Evolutionary conservation across 192 early-diverging fungal species (phyloP), one percentile per base, ranked within the genome.

Genomic region (Backusella tuberculispora): DNA sequence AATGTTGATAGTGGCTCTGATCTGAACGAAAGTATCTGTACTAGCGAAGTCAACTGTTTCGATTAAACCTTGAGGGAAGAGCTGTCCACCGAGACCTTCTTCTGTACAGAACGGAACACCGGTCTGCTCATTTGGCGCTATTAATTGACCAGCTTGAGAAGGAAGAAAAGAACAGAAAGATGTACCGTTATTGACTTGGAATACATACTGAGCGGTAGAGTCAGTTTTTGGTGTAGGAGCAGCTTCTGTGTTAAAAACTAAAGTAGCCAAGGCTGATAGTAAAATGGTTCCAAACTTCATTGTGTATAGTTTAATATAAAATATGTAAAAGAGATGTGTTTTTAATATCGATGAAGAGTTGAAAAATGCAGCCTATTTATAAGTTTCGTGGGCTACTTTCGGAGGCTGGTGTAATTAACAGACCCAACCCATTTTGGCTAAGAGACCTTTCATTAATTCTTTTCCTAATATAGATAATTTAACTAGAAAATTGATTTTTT

Each of bases 51-150:
- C 69, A 14, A 79, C 78, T 0, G 79, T 78, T 19, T 77, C 47
- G 38, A 88, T 85, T 42, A 88, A 86, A 3, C 87, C 87, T 6
- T 42, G 24, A 10, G 87, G 87, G 38, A 88, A 80, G 4, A 73
- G 40, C 21, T 73, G 73, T 13, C 85, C 80, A 24, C 76, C 78
- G 5, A 71, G 41, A 4, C 74, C 4, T 21, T 63, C 47, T 9
- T 72, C 69, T 13, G 84, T 85, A 66, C 87, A 88, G 50, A 85
- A 88, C 19, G 85, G 80, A 0, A 86, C 67, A 24, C 78, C 87
- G 5, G 63, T 15, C 15, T 78, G 56, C 56, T 88, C 87, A 1
- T 48, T 72, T n/a, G 74, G 76, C 67, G 82, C 82, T 2, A 79
- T 70, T 10, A 66, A 78, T 24, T 60, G 19, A 8, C 85, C 87